Percentiles rank a stretch among this genome's conserved stretches.
Evolutionary conservation across 1,284 basidiomycete genomes (phyloP).

Genomic region (Ustilago nuda): DNA sequence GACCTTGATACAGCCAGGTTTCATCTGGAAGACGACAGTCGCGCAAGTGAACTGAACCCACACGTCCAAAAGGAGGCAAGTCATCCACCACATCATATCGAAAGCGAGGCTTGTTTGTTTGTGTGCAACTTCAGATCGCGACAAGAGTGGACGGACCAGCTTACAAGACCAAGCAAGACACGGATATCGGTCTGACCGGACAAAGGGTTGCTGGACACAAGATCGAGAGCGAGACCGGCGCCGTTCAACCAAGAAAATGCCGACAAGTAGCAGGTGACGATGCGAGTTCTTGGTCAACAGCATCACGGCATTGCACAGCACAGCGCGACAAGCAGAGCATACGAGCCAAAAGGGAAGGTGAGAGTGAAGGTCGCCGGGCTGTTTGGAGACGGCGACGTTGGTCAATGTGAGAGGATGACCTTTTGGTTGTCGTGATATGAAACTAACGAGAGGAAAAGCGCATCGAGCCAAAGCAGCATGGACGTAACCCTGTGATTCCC

Average conservation of each 20-base stretch:
- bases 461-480: not conserved
- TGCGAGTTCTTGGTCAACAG: not conserved
- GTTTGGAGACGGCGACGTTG: not conserved
- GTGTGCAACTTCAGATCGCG: not conserved
- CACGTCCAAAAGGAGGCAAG: too few relatives aligned
- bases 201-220: not conserved
- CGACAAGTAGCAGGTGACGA: not conserved
- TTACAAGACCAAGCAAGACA: not conserved
- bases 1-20: too few relatives aligned
- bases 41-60: too few relatives aligned
- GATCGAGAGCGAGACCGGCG: not conserved
- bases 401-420: not conserved
- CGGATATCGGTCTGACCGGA: not conserved
- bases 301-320: not conserved
- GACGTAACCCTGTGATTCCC: not conserved
- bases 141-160: not conserved
- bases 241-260: conserved; percentile 1
- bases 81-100: too few relatives aligned
- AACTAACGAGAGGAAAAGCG: not conserved
- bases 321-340: not conserved
- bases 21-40: too few relatives aligned
- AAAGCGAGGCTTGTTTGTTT: not conserved
- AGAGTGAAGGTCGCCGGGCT: not conserved
- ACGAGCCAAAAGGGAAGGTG: not conserved
- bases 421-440: not conserved